Conservation (phyloP, 169 alveolate species). For the Plasmodium fragile region DNA sequence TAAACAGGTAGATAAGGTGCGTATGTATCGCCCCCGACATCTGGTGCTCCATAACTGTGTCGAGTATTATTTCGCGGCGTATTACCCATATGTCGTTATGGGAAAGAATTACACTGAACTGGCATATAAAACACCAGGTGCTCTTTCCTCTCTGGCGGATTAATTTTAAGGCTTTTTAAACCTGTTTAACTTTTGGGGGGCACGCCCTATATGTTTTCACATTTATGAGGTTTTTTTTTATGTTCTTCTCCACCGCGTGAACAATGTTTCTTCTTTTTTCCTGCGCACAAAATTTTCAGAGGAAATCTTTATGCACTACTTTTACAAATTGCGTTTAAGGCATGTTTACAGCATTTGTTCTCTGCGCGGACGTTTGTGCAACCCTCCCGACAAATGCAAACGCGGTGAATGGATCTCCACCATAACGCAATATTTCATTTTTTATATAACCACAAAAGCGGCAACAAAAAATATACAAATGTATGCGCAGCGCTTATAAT, state of each 20-base stretch:
- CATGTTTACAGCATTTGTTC: background rate
- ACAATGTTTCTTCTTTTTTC: background rate
- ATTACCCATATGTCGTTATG: background rate
- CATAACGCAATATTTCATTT: background rate
- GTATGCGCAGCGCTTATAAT: background rate
- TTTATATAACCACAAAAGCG: background rate
- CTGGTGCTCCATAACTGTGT: background rate
- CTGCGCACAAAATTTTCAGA: background rate
- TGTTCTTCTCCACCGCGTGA: background rate
- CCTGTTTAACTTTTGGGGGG: background rate
- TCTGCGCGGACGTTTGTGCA: background rate
- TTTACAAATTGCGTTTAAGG: background rate
- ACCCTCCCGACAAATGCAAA: background rate
- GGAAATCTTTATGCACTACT: background rate
- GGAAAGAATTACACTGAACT: background rate
- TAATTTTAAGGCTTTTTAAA: background rate
- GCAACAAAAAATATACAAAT: background rate
- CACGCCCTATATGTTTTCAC: background rate
- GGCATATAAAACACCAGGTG: background rate
- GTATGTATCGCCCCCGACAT: background rate
- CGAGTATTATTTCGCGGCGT: background rate
- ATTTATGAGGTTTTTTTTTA: background rate
- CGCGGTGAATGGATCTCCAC: background rate
- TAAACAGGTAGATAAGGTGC: background rate
- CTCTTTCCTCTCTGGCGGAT: conserved; percentile 12